Conservation (phyloP, 352 stramenopile species). For the Phytophthora tubulina region DNA sequence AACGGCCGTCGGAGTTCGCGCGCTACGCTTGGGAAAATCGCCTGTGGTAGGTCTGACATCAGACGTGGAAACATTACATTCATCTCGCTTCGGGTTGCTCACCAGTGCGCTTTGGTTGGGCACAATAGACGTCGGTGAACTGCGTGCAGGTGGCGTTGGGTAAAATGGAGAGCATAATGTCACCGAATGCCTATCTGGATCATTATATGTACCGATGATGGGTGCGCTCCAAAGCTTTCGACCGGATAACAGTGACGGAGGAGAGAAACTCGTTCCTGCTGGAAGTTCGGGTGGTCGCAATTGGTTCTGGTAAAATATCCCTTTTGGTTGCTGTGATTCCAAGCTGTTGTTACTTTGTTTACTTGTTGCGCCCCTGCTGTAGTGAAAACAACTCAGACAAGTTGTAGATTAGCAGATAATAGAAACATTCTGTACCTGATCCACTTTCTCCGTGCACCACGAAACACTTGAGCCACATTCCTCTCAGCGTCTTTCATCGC, state of each 20-base stretch:
- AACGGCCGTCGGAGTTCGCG: conserved; percentile 5
- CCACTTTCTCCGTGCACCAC: conserved; percentile 9
- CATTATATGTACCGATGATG: neutral
- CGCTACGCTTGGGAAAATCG: neutral
- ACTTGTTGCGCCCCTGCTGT: conserved; percentile 1
- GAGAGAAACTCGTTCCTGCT: conserved; percentile 8
- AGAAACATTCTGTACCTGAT: conserved; percentile 18
- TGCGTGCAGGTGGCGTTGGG: conserved; percentile 2
- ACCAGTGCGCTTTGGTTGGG: neutral
- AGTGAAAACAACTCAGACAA: conserved; percentile 12
- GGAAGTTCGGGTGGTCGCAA: conserved; percentile 31
- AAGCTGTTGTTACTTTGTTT: conserved; percentile 5
- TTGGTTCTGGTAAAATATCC: conserved; percentile 41
- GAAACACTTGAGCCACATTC: conserved; percentile 11
- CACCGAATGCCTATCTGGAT: conserved; percentile 15
- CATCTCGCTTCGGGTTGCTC: neutral
- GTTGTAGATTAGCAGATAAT: neutral
- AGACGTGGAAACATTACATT: neutral
- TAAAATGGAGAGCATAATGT: conserved; percentile 5
- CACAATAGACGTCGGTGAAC: neutral
- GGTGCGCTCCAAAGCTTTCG: conserved; percentile 18
- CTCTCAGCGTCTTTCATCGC: conserved; percentile 27
- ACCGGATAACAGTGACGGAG: conserved; percentile 4
- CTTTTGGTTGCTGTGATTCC: conserved; percentile 17
- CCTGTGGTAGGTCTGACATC: neutral